These are phyloP conservation scores for Pezicula radicicola DNA, from an alignment of 2,329 filamentous ascomycete species.

Conservation along the genomic window DNA sequence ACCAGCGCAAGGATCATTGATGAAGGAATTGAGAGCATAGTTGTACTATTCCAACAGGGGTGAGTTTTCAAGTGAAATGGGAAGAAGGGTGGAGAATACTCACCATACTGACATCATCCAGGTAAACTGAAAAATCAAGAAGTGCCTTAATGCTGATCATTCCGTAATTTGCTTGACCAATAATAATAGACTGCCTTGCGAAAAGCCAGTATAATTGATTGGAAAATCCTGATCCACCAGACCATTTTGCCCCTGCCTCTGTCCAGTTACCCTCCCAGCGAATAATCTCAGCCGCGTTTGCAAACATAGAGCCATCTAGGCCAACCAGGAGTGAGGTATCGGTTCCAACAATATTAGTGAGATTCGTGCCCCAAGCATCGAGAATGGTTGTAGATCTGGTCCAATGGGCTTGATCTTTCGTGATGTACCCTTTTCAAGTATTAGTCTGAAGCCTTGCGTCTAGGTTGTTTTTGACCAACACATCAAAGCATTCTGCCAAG, in stretches of 20 bases:
- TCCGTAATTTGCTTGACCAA: conserved; percentile 41
- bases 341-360: conserved; percentile 31
- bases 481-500: conserved; percentile 39
- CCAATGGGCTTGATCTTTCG: conserved; percentile 32
- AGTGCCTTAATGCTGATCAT: conserved; percentile 37
- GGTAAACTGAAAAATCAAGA: conserved; percentile 36
- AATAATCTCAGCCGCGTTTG: conserved; percentile 42
- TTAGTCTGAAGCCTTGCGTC: no score
- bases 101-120: conserved; percentile 35
- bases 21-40: conserved; percentile 34
- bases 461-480: conserved; percentile 9
- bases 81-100: not conserved
- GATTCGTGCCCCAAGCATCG: conserved; percentile 32
- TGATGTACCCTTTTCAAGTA: conserved; percentile 31
- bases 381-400: conserved; percentile 32
- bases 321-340: conserved; percentile 35
- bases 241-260: conserved; percentile 30
- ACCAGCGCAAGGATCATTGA: conserved; percentile 35
- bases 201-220: conserved; percentile 40
- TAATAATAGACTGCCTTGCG: conserved; percentile 32
- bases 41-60: conserved; percentile 27
- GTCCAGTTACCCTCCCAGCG: conserved; percentile 39
- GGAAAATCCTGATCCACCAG: conserved; percentile 34
- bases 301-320: conserved; percentile 36
- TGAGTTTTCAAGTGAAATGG: not conserved